Percentiles rank a stretch among this genome's conserved stretches.
Evolutionary conservation across 257 asterid species (phyloP).

Genomic region (Scutellaria minor): DNA sequence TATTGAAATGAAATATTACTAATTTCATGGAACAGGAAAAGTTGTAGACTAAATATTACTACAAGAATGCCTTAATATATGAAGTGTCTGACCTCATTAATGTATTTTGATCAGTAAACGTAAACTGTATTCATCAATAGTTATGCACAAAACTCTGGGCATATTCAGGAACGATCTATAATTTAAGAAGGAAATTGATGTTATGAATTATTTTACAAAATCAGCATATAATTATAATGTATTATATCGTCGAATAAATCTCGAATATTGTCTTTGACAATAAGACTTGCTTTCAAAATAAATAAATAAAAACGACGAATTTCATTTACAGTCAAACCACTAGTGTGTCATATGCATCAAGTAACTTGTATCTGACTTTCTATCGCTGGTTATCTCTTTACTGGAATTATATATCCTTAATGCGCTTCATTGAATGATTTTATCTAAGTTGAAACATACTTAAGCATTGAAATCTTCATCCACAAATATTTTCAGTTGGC

Average conservation of each 20-base stretch:
- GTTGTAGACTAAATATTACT: too few relatives aligned
- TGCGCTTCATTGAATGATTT: neutral
- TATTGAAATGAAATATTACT: too few relatives aligned
- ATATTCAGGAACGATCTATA: neutral
- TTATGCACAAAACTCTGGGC: too few relatives aligned
- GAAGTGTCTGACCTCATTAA: too few relatives aligned
- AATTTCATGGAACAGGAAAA: too few relatives aligned
- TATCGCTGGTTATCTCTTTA: constrained; percentile 1
- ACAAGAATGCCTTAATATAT: too few relatives aligned
- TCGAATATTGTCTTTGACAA: neutral
- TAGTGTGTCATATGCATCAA: neutral
- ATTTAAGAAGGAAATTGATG: neutral
- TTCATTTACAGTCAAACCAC: neutral
- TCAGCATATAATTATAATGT: too few relatives aligned
- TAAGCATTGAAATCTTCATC: constrained; percentile 31
- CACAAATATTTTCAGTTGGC: constrained; percentile 61
- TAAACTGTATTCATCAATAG: too few relatives aligned
- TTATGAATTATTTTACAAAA: neutral
- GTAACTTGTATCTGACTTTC: constrained; percentile 8
- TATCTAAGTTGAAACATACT: neutral
- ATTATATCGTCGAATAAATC: neutral
- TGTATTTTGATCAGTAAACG: too few relatives aligned
- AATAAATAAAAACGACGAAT: neutral
- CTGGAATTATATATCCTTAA: neutral
- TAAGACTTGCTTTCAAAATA: neutral